Conservation (phyloP, 768 basidiomycete species). For the Hypholoma fasciculare region DNA sequence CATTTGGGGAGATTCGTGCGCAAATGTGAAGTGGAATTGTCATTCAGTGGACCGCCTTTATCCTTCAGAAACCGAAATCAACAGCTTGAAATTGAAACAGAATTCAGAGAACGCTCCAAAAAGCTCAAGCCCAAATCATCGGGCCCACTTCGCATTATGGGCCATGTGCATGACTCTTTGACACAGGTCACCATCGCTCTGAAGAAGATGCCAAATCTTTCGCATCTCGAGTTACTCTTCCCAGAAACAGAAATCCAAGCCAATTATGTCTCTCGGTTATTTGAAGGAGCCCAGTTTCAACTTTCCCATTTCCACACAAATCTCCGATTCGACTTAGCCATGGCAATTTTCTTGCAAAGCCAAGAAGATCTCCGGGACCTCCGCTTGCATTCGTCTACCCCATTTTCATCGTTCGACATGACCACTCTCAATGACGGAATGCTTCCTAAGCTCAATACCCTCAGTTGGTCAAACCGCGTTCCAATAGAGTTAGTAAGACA, state of each 20-base stretch:
- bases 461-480: conserved; percentile 1
- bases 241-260: not conserved
- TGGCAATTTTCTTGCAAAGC: not conserved
- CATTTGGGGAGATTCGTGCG: not conserved
- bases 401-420: not conserved
- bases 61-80: not conserved
- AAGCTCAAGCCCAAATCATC: not conserved
- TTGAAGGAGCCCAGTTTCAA: not conserved
- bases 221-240: not conserved
- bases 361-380: not conserved
- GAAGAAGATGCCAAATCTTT: not conserved
- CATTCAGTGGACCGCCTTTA: not conserved
- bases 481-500: not conserved
- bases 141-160: no score
- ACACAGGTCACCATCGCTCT: not conserved
- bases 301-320: not conserved
- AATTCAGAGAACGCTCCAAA: not conserved
- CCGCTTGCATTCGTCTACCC: not conserved
- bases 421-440: not conserved
- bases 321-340: not conserved
- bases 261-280: not conserved
- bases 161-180: not conserved
- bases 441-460: not conserved
- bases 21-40: not conserved
- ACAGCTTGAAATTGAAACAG: not conserved